These are phyloP conservation scores for Saccharum hybrid DNA, from an alignment of 202 grass and related monocot genomes.

Conservation along the genomic window DNA sequence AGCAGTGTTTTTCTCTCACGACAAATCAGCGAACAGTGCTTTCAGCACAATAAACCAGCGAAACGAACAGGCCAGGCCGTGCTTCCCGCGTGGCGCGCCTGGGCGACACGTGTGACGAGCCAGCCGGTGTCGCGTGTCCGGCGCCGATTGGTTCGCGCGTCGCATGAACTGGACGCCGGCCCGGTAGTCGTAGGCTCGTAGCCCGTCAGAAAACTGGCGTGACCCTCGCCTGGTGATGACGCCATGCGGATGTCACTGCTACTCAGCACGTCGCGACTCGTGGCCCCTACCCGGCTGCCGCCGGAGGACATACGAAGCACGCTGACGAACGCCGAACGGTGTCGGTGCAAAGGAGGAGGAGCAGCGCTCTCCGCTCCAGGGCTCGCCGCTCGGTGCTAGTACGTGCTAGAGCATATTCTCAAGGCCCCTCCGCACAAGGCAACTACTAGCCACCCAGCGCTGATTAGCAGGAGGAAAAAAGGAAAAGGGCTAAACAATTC, in stretches of 20 bases:
- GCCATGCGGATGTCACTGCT: neutral
- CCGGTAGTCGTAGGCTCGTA: too few relatives aligned
- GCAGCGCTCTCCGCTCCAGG: neutral
- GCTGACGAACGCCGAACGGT: neutral
- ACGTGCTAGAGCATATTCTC: constrained; percentile 10
- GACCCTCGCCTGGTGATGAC: neutral
- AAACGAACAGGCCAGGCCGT: too few relatives aligned
- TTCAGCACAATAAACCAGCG: too few relatives aligned
- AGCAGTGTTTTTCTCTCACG: too few relatives aligned
- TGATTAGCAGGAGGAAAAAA: neutral
- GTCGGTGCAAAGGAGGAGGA: constrained; percentile 18
- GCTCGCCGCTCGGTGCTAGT: neutral
- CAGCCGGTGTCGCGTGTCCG: neutral
- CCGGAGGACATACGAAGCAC: neutral
- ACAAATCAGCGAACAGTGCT: too few relatives aligned
- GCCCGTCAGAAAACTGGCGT: neutral
- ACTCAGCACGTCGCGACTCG: neutral
- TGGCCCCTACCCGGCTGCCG: neutral
- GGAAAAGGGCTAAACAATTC: neutral
- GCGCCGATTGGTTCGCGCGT: neutral
- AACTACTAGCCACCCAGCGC: neutral
- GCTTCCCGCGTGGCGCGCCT: neutral
- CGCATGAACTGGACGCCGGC: neutral
- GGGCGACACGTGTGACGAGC: neutral
- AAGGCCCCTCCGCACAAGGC: neutral